These are phyloP conservation scores for Pythium pectinolyticum DNA, from an alignment of 352 stramenopile species.

Conservation along the genomic window DNA sequence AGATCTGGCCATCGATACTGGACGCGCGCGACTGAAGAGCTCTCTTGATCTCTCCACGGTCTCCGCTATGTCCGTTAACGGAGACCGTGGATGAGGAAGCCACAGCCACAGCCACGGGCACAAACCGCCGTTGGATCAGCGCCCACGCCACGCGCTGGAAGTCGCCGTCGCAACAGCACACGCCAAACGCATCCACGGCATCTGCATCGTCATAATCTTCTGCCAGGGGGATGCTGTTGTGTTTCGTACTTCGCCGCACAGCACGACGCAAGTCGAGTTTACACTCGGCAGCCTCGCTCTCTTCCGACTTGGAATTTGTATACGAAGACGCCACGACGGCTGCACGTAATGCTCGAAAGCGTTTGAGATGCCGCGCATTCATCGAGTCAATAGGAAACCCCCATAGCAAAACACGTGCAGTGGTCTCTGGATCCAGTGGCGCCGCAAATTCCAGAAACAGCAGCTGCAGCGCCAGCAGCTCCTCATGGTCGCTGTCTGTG, in stretches of 20 bases:
- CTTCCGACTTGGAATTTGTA: neutral
- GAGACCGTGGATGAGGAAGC: neutral
- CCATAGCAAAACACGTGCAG: slow-evolving; percentile 8
- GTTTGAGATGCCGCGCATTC: slow-evolving; percentile 11
- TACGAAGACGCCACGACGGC: too few relatives aligned
- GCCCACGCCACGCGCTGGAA: slow-evolving; percentile 36
- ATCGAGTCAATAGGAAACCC: slow-evolving; percentile 9
- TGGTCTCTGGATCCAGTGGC: neutral
- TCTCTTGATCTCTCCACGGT: slow-evolving; percentile 11
- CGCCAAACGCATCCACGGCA: slow-evolving; percentile 18
- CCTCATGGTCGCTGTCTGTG: slow-evolving; percentile 25
- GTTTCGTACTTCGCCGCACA: neutral
- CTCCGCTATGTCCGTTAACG: too few relatives aligned
- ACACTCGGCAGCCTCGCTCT: neutral
- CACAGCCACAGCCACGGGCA: neutral
- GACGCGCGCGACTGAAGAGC: slow-evolving; percentile 11
- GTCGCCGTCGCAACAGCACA: slow-evolving; percentile 31
- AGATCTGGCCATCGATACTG: slow-evolving; percentile 21
- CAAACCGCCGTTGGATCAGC: slow-evolving; percentile 28
- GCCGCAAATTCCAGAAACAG: slow-evolving; percentile 36
- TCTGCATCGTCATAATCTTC: too few relatives aligned
- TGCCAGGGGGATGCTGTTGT: too few relatives aligned
- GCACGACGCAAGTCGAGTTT: slow-evolving; percentile 1
- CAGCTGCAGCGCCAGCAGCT: slow-evolving; percentile 35
- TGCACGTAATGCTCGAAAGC: slow-evolving; percentile 3